Base-by-base conservation (phyloP, 139 green algal genomes). In the Chlorella vulgaris region DNA sequence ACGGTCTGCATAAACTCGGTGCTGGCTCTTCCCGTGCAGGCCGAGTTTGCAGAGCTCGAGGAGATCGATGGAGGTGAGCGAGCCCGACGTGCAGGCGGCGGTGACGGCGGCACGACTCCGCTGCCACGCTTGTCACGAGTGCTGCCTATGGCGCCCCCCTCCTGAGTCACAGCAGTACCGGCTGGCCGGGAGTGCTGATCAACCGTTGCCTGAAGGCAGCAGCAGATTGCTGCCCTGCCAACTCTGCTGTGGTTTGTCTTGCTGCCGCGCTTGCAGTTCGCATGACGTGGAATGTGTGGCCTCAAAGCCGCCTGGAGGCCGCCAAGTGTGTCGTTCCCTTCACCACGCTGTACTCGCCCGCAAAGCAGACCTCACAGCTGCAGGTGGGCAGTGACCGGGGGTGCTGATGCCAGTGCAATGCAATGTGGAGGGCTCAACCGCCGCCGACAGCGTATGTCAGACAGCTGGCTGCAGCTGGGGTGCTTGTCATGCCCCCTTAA, bases 281-380 rank as follows among this genome's bases (percentile, higher is more conserved):
- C 1, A 83, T 99, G 74, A 91, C 91, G 15, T 98, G 92, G 93
- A 99, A 99, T 86, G 85, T 99, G 2, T 99, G 97, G 97, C 97
- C 97, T 1, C 92, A 91, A 77, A 93, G 80, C 85, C 94, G 94
- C 65, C 80, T 98, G 42, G 96, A 99, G 82, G 97, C 81, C 2
- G 96, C 96, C 3, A 98, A 98, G 83, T 98, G 94, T 74, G 95
- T 99, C 40, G 91, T 99, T 7, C 97, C 97, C 0, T 98, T 99
- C 81, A 93, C 84, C 31, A 91, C 92, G 2, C 47, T 99, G 5
- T 98, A 98, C 87, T 98, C 94, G 3, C 96, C 96, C 4, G 92
- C 90, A 78, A 97, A 97, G 82, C 80, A 82, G 26, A 84, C 97
- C 40, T 81, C 86, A 3, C 89, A 93, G 75, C 93, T 98, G 85